Conservation (phyloP, 2,329 filamentous ascomycete species). For the Phialocephala subalpina region DNA sequence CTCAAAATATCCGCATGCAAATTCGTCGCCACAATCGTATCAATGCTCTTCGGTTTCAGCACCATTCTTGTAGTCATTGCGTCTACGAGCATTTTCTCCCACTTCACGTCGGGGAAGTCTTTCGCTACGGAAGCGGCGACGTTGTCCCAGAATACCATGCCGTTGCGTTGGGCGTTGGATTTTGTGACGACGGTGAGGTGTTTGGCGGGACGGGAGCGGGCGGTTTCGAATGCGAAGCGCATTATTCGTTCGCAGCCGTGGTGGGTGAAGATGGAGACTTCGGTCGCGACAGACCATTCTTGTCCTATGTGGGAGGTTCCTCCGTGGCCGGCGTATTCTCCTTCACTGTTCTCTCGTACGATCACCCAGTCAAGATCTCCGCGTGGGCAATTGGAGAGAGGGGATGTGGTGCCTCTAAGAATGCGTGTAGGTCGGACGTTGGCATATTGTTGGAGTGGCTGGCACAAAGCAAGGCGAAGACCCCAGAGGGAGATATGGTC, state of each 20-base stretch:
- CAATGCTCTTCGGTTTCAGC: conserved; percentile 62
- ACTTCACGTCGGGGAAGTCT: conserved; percentile 65
- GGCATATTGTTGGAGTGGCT: conserved; percentile 70
- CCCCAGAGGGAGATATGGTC: conserved; percentile 74
- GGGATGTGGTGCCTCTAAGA: conserved; percentile 64
- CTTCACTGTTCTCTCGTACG: conserved; percentile 71
- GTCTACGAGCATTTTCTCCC: conserved; percentile 72
- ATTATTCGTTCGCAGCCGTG: conserved; percentile 67
- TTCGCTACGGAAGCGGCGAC: conserved; percentile 61
- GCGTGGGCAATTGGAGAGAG: conserved; percentile 51
- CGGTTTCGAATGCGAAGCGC: conserved; percentile 67
- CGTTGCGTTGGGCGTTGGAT: conserved; percentile 70
- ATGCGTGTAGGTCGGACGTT: conserved; percentile 70
- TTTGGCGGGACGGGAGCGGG: conserved; percentile 61
- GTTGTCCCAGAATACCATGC: conserved; percentile 74
- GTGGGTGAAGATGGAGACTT: conserved; percentile 69
- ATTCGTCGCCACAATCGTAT: conserved; percentile 71
- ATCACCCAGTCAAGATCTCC: conserved; percentile 72
- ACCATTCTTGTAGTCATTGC: conserved; percentile 60
- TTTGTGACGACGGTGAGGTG: conserved; percentile 70
- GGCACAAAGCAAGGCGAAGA: conserved; percentile 69
- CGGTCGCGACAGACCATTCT: conserved; percentile 67
- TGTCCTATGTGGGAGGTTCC: conserved; percentile 64
- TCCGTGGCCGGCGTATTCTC: conserved; percentile 57
- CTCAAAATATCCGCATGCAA: conserved; percentile 72